Evolutionary conservation across 108 stramenopile genomes (phyloP).

Genomic region (Cyclotella baltica): DNA sequence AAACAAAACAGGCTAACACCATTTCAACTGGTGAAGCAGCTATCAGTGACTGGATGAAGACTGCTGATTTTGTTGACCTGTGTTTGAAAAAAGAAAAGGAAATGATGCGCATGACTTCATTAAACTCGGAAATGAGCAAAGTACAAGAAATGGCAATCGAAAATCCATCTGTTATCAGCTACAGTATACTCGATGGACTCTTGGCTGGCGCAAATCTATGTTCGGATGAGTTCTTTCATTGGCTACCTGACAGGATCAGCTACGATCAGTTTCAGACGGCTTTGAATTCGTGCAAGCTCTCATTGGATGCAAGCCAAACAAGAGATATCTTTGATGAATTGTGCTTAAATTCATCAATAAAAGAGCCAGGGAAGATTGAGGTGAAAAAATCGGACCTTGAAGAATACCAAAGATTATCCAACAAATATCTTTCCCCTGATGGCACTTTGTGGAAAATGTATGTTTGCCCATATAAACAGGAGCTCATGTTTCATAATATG

Average conservation of each 20-base stretch:
- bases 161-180: conserved; percentile 23
- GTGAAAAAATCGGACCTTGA: conserved; percentile 6
- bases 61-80: conserved; percentile 22
- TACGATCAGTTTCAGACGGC: conserved; percentile 13
- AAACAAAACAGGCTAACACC: conserved; percentile 11
- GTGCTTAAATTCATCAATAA: neutral
- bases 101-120: conserved; percentile 10
- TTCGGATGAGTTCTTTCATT: conserved; percentile 20
- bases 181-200: conserved; percentile 37
- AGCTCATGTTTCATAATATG: conserved; percentile 29
- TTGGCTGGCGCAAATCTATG: conserved; percentile 1
- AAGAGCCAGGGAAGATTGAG: neutral
- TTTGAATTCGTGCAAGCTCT: conserved; percentile 15
- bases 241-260: conserved; percentile 6
- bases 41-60: conserved; percentile 21
- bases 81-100: conserved; percentile 36
- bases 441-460: conserved; percentile 42
- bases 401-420: conserved; percentile 15
- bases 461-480: conserved; percentile 1
- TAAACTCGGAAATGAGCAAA: conserved; percentile 8
- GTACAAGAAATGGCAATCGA: conserved; percentile 26
- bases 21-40: conserved; percentile 8
- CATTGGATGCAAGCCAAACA: neutral
- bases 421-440: conserved; percentile 29
- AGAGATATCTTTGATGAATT: conserved; percentile 7